Evolutionary conservation across 2,329 filamentous ascomycete species (phyloP).

Genomic region (Arthrobotrys sphaeroides): DNA sequence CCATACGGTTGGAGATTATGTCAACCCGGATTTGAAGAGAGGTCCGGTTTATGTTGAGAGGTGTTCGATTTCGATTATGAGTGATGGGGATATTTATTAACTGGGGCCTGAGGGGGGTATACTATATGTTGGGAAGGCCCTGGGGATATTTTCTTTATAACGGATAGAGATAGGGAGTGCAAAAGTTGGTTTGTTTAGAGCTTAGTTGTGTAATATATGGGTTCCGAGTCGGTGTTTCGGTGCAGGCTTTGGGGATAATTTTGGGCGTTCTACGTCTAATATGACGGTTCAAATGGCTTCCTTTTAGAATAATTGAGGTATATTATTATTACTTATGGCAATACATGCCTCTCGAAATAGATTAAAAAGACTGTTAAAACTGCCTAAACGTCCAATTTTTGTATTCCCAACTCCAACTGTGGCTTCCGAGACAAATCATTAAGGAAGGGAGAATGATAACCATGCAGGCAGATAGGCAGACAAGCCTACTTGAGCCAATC

Average conservation of each 20-base stretch:
- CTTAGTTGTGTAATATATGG: no score
- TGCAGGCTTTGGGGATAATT: no score
- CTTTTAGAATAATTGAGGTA: no score
- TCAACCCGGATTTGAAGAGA: slow-evolving; percentile 34
- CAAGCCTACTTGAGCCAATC: slow-evolving; percentile 46
- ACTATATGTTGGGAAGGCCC: background rate
- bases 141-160: no score
- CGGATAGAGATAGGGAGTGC: background rate
- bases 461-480: no score
- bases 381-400: no score
- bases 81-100: slow-evolving; percentile 27
- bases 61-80: slow-evolving; percentile 49
- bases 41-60: slow-evolving; percentile 49
- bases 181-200: background rate
- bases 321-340: no score
- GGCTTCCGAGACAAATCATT: background rate
- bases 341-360: no score
- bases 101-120: background rate
- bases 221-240: no score
- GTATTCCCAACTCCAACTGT: background rate
- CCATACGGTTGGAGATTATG: slow-evolving; percentile 5
- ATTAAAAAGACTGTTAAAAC: no score
- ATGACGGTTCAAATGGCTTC: no score
- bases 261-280: no score
- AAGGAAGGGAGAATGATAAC: background rate